Base-by-base conservation (phyloP, 352 stramenopile species). In the Globisporangium yorkense region DNA sequence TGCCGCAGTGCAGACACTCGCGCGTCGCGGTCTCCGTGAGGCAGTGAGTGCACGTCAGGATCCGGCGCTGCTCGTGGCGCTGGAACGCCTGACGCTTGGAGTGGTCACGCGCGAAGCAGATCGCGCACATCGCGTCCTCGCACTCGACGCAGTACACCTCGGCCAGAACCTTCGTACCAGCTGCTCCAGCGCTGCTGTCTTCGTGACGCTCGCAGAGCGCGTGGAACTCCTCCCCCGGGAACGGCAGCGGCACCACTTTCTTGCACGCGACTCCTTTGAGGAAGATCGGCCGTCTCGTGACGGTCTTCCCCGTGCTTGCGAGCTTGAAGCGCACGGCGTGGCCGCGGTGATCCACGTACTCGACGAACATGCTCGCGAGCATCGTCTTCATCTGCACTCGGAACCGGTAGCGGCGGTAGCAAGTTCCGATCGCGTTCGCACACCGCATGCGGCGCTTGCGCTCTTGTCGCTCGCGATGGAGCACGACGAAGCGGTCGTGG, bases 151-250 rank as follows among this genome's bases (percentile, higher is more conserved):
- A 91, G 57, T 91, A 91, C 3, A 87, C 59, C 13, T 72, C 51
- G 0, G 81, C 78, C 0, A 66, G 59, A 39, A 78, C 62, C 54
- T 60, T 72, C 12, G 44, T 65, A 15, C 51, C 18, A 3, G 18
- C 24, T 9, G 7, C 52, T 4, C 9, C 20, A 15, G 13, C 41
- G 6, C 57, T 54, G 27, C 57, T 75, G 45, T 77, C 77, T 51
- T 91, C 79, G 43, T 91, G 81, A 1, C 81, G 81, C 51, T 80
- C 70, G 51, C 81, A 91, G 52, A 85, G 74, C 0, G 81, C 74
- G 10, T 66, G 67, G 27, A 89, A 91, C 27, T 88, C 77, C 63
- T 91, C 81, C 1, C 76, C 77, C 8, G 79, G 79, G 58, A 84
- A 89, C 8, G 81, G 79, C 10, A 89, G 57, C 20, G 81, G 81